Evolutionary conservation across 106 monocot genomes (phyloP).

Genomic region (Platanthera zijinensis): DNA sequence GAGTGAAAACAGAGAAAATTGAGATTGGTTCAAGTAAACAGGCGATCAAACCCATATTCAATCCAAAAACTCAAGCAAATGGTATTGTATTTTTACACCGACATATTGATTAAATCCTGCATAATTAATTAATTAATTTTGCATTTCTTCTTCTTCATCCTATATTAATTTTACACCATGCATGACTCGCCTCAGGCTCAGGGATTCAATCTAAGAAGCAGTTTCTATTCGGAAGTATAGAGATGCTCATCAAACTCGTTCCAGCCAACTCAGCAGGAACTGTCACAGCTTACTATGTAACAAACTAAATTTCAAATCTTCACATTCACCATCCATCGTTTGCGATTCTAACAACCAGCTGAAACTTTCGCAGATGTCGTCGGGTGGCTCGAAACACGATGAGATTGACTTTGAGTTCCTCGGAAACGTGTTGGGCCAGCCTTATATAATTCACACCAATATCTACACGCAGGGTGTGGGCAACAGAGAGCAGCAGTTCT

Average conservation of each 20-base stretch:
- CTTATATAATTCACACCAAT: conserved; percentile 45
- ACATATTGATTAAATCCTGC: too few species aligned
- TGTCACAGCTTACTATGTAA: conserved; percentile 57
- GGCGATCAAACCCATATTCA: too few species aligned
- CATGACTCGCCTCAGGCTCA: conserved; percentile 13
- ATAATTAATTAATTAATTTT: too few species aligned
- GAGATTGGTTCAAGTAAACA: too few species aligned
- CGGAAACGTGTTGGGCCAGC: conserved; percentile 29
- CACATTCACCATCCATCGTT: background rate
- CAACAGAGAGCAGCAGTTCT: conserved; percentile 46
- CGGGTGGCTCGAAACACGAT: conserved; percentile 24
- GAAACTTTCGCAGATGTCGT: conserved; percentile 13
- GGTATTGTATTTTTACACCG: too few species aligned
- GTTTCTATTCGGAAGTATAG: conserved; percentile 35
- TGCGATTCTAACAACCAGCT: background rate
- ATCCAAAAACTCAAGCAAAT: too few species aligned
- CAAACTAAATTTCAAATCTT: background rate
- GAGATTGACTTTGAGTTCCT: conserved; percentile 48
- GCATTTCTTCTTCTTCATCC: too few species aligned
- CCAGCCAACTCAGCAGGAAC: conserved; percentile 56
- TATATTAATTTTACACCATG: background rate
- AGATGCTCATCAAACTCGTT: conserved; percentile 45
- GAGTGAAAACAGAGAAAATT: too few species aligned
- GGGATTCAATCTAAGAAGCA: conserved; percentile 28
- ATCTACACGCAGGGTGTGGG: conserved; percentile 29